Conservation (phyloP, 768 basidiomycete species). For the Phylloporus sp. region DNA sequence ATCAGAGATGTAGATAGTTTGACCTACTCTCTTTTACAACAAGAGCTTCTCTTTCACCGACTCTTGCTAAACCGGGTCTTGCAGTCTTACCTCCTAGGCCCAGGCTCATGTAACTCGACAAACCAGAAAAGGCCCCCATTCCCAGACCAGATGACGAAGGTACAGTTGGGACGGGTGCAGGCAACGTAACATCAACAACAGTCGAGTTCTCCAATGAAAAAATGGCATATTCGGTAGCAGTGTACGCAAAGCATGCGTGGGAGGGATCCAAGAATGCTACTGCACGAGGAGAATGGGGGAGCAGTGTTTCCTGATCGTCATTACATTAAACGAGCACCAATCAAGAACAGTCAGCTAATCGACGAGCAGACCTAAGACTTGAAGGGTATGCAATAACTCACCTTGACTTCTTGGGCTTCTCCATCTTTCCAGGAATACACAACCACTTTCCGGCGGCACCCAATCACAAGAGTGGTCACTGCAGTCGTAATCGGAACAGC, state of each 20-base stretch:
- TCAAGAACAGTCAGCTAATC: conserved; percentile 1
- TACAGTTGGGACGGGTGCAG: conserved; percentile 35
- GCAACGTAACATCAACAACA: conserved; percentile 50
- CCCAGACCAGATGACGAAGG: conserved; percentile 31
- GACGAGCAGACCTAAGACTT: background rate
- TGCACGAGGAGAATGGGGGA: conserved; percentile 89
- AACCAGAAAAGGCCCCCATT: conserved; percentile 69
- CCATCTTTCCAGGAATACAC: conserved; percentile 87
- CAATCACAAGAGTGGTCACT: conserved; percentile 77
- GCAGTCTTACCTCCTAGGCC: conserved; percentile 66
- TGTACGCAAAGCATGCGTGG: conserved; percentile 71
- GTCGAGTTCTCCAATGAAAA: conserved; percentile 62
- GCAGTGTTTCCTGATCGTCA: conserved; percentile 59
- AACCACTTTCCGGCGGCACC: conserved; percentile 81
- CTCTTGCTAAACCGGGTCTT: conserved; percentile 57
- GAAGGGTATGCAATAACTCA: conserved; percentile 28
- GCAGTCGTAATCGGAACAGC: conserved; percentile 54
- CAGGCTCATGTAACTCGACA: conserved; percentile 83
- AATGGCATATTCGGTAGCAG: conserved; percentile 61
- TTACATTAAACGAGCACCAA: background rate
- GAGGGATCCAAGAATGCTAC: conserved; percentile 69
- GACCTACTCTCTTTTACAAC: conserved; percentile 77
- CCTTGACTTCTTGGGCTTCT: conserved; percentile 68
- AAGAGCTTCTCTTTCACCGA: conserved; percentile 60
- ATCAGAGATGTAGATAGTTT: background rate